These are phyloP conservation scores for Ilex asprella DNA, from an alignment of 257 asterid species.

Conservation along the genomic window DNA sequence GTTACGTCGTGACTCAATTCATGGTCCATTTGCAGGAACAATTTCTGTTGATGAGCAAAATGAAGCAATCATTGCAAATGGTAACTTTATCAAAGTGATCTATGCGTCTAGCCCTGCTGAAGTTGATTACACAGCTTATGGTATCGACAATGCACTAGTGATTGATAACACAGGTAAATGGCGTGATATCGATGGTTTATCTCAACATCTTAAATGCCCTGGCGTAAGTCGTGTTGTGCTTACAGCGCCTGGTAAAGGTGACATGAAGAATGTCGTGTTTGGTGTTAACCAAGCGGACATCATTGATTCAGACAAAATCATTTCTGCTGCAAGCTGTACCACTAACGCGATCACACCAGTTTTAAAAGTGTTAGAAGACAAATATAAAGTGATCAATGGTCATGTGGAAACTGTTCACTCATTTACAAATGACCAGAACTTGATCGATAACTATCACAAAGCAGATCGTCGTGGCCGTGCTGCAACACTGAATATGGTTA, in stretches of 20 bases:
- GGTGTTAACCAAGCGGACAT: neutral
- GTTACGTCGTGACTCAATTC: neutral
- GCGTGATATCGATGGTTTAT: neutral
- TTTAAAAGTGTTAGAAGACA: neutral
- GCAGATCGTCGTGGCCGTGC: neutral
- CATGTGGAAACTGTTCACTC: neutral
- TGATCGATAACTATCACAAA: neutral
- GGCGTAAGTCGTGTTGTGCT: neutral
- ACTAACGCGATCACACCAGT: neutral
- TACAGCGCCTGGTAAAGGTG: neutral
- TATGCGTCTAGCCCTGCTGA: neutral
- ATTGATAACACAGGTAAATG: neutral
- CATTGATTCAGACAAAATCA: neutral
- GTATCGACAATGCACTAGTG: neutral
- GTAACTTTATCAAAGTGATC: neutral
- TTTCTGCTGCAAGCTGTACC: neutral
- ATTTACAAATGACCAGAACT: neutral
- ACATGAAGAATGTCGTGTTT: neutral
- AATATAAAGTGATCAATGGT: neutral
- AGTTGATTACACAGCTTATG: neutral
- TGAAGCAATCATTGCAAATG: neutral
- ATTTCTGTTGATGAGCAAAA: neutral
- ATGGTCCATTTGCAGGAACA: neutral
- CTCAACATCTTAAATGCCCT: neutral
- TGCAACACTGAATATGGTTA: neutral